Base-by-base conservation (phyloP, 495 filamentous ascomycete genomes). In the Staphylotrichum tortipilum region DNA sequence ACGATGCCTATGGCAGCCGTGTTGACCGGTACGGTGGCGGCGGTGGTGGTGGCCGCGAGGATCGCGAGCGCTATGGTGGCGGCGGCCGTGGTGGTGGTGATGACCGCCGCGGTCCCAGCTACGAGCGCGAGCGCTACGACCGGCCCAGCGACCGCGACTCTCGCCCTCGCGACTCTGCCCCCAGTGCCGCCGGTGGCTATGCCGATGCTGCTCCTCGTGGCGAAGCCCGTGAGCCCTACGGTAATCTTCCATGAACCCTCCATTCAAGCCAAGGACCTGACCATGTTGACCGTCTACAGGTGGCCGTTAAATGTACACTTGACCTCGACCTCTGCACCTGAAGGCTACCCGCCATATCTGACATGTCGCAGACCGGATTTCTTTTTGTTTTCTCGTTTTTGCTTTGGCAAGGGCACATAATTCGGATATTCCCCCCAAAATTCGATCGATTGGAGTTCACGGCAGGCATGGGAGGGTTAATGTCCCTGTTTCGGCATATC, bases 161-260 rank as follows among this genome's bases (percentile, higher is more conserved):
- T 44, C 60, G 66, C 41, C 70, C 74, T 55, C 74, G 76, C 35
- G 76, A 78, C 43, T 56, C 72, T 17, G 70, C 67, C 51, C 58
- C 78, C 39, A 64, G 64, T 44, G 64, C 66, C 41, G 71, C 66
- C 47, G 62, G 64, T 37, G 69, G 68, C 55, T 76, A 82, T 54
- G 76, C 69, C 55, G 82, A 82, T 35, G 57, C 77, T 44, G 80
- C 76, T 54, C 71, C 80, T 62, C 80, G 81, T 53, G 72, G 73
- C 54, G 82, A 83, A 30, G 66, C 68, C 53, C 80, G 84, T 51
- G 83, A 66, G 51, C 61, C 62, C 28, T 65, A 65, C 38, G 62
- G 62, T 65, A 65, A 44, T 18, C 4, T 12, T 14, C 29, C 35
- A n/a, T 47, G 7, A 45, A 21, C 17, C 47, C 44, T 10, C 12